Base-by-base conservation (phyloP, 805 yeast genomes). In the Lachancea quebecensis region DNA sequence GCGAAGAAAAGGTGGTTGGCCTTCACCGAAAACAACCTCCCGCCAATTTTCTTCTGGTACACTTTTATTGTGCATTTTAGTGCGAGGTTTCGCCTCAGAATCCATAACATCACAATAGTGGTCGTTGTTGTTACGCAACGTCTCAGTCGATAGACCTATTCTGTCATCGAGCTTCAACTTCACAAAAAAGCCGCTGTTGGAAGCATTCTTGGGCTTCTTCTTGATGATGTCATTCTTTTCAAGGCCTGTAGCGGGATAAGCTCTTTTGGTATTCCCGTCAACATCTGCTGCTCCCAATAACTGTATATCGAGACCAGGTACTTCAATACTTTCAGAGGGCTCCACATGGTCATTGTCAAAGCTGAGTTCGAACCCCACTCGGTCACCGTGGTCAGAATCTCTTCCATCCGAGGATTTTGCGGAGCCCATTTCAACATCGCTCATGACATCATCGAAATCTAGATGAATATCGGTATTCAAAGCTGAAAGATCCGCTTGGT, bases 381-480 rank as follows among this genome's bases (percentile, higher is more conserved):
- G 35, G 27, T 41, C 35, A 12, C 31, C 33, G 10, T 9, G 11
- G 5, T 35, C 35, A 8, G 11, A 14, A 18, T 16, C 35, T 9
- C 35, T 29, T 4, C 11, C 39, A 10, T 37, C 34, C 10, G 33
- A 14, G 30, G 44, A 35, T 29, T 46, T 29, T 35, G 44, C 38
- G 2, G 46, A 43, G 7, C 42, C 39, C 46, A 34, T 33, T 15
- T 38, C 46, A 10, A 28, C 31, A 15, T 48, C 62, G 39, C 60
- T 56, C 21, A 55, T 45, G 15, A 56, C 46, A 18, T 63, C 66
- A 34, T 58, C 64, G 35, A 59, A 47, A 21, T 57, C 62, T 14
- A 62, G 43, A 42, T 59, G 50, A 29, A 62, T 56, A 37, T 59
- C 63, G 2, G 59, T 45, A 46, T 62, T 66, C 10, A 60, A 46